phyloP scores from a whole-genome alignment of 2,329 filamentous ascomycete genomes.

The Aspergillus sp. region DNA sequence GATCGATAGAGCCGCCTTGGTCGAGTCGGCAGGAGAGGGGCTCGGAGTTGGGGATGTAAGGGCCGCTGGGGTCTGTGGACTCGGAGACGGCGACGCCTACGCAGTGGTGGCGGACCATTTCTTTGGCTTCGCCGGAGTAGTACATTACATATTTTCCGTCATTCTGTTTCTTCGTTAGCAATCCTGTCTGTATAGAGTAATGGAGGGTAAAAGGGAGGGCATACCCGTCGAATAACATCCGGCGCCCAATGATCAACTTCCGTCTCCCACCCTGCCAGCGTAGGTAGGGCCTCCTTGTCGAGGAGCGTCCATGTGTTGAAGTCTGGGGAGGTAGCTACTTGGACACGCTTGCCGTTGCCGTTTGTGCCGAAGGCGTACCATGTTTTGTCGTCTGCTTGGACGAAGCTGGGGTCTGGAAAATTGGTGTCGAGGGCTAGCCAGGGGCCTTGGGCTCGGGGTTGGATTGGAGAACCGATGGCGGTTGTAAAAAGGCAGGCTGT shows the following conservation, averaged over 20 bases:
- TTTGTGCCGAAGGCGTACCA: conserved; percentile 57
- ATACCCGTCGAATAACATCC: conserved; percentile 47
- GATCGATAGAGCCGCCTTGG: conserved; percentile 57
- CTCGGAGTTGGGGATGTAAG: conserved; percentile 43
- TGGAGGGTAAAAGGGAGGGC: conserved; percentile 5
- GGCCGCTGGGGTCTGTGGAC: conserved; percentile 39
- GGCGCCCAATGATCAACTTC: conserved; percentile 55
- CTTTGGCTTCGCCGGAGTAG: conserved; percentile 47
- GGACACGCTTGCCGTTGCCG: conserved; percentile 46
- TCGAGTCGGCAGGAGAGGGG: conserved; percentile 50
- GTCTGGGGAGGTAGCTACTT: conserved; percentile 47
- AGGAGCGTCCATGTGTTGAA: conserved; percentile 45
- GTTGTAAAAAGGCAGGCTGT: conserved; percentile 4
- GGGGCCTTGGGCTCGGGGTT: conserved; percentile 10
- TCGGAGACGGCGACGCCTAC: conserved; percentile 51
- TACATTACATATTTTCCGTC: conserved; percentile 55
- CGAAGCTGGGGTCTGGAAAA: conserved; percentile 41
- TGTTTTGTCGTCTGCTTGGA: conserved; percentile 40
- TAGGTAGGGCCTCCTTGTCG: conserved; percentile 50
- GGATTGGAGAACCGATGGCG: conserved; percentile 14
- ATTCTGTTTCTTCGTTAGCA: conserved; percentile 14
- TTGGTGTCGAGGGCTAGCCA: conserved; percentile 28
- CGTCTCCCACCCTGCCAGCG: conserved; percentile 48
- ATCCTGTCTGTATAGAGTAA: background rate
- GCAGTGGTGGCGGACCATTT: conserved; percentile 45